These are phyloP conservation scores for Heritiera fomes DNA, from an alignment of 345 rosid species.

Conservation along the genomic window DNA sequence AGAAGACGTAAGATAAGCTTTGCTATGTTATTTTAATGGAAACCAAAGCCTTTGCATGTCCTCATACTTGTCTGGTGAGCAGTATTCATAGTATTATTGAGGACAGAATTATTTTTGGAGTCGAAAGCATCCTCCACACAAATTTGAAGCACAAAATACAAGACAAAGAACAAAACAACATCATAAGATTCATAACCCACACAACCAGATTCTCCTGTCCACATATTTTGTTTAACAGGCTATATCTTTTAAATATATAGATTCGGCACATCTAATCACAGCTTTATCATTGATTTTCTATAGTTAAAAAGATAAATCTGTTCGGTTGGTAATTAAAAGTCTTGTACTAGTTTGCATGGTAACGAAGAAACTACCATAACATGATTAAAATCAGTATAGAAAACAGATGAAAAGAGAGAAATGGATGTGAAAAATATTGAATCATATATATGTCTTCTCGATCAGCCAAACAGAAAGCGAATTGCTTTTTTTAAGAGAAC, in stretches of 20 bases:
- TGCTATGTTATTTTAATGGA: background rate
- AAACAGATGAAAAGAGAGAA: background rate
- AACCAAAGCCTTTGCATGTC: background rate
- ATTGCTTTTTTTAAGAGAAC: too few relatives aligned
- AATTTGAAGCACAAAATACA: slow-evolving; percentile 7
- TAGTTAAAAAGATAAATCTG: background rate
- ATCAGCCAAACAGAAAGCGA: background rate
- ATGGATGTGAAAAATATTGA: background rate
- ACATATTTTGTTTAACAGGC: slow-evolving; percentile 3
- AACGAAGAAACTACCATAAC: background rate
- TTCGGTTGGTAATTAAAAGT: background rate
- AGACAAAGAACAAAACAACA: slow-evolving; percentile 7
- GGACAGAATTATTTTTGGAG: background rate
- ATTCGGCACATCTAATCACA: background rate
- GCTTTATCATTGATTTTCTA: background rate
- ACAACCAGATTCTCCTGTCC: slow-evolving; percentile 9
- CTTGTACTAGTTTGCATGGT: background rate
- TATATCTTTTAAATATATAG: background rate
- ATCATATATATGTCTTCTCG: background rate
- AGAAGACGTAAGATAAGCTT: background rate
- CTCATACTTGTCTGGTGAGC: background rate
- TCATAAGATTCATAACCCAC: background rate
- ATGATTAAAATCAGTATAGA: background rate
- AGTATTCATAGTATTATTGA: slow-evolving; percentile 1
- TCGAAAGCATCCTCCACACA: background rate